phyloP scores from a whole-genome alignment of 2,329 filamentous ascomycete genomes.

The Colletotrichum sp. region DNA sequence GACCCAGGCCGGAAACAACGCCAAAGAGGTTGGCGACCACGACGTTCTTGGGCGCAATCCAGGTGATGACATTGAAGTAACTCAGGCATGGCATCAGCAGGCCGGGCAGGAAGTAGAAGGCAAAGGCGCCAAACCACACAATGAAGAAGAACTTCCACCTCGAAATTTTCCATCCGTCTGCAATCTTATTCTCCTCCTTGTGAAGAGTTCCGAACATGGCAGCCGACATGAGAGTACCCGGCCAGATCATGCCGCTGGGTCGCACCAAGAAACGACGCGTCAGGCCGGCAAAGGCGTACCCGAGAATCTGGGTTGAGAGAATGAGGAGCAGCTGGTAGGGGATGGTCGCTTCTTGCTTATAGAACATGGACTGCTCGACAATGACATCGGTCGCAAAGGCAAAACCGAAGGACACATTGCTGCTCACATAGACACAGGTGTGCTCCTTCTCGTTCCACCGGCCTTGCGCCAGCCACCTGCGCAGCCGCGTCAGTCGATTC shows the following conservation, averaged over 20 bases:
- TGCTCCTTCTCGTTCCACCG: conserved; percentile 90
- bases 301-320: conserved; percentile 84
- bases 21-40: conserved; percentile 87
- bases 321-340: conserved; percentile 83
- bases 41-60: conserved; percentile 87
- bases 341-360: conserved; percentile 79
- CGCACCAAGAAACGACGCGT: conserved; percentile 82
- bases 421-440: conserved; percentile 87
- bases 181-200: conserved; percentile 81
- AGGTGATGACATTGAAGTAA: conserved; percentile 89
- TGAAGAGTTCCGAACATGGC: conserved; percentile 90
- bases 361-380: conserved; percentile 88
- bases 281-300: conserved; percentile 85
- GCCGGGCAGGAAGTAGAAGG: conserved; percentile 86
- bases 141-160: conserved; percentile 84
- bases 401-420: conserved; percentile 88
- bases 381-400: conserved; percentile 91
- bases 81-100: conserved; percentile 83
- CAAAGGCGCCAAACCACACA: conserved; percentile 73
- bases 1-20: conserved; percentile 80
- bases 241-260: conserved; percentile 91
- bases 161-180: conserved; percentile 82
- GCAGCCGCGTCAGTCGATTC: conserved; percentile 46
- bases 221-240: conserved; percentile 84
- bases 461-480: conserved; percentile 80